phyloP scores from a whole-genome alignment of 2,329 filamentous ascomycete genomes.

The Xylariales sp. region DNA sequence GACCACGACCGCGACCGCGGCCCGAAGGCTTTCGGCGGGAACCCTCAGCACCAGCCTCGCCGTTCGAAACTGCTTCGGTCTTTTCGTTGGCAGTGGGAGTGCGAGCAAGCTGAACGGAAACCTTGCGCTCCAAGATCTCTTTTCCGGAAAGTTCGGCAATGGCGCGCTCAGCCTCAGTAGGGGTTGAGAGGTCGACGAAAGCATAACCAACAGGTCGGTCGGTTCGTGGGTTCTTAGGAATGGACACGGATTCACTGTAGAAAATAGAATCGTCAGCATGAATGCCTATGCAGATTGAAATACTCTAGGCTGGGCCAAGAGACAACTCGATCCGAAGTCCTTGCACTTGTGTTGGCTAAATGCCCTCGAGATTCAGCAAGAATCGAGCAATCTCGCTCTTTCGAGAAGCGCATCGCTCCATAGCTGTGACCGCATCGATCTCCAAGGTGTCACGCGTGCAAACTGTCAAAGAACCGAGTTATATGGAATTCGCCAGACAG shows the following conservation, averaged over 20 bases:
- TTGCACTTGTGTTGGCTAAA: too few species aligned
- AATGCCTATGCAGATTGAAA: too few species aligned
- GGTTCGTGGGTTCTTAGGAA: slow-evolving; percentile 98
- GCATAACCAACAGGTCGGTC: slow-evolving; percentile 97
- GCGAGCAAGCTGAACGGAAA: slow-evolving; percentile 96
- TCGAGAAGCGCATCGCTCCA: too few species aligned
- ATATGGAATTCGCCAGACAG: too few species aligned
- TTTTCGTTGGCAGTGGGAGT: slow-evolving; percentile 89
- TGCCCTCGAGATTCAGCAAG: too few species aligned
- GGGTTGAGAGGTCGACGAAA: slow-evolving; percentile 95
- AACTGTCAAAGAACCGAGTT: too few species aligned
- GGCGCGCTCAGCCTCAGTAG: slow-evolving; percentile 89
- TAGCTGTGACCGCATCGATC: too few species aligned
- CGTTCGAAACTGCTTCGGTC: slow-evolving; percentile 64
- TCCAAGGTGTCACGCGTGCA: too few species aligned
- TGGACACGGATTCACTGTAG: slow-evolving; percentile 90
- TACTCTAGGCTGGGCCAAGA: too few species aligned
- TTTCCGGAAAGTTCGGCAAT: slow-evolving; percentile 95
- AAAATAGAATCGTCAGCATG: slow-evolving; percentile 12
- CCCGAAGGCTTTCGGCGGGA: slow-evolving; percentile 59
- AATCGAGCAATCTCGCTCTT: too few species aligned
- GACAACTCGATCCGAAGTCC: too few species aligned
- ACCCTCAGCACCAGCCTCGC: slow-evolving; percentile 69
- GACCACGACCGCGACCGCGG: slow-evolving; percentile 63
- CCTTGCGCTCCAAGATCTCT: slow-evolving; percentile 97